phyloP scores from a whole-genome alignment of 371 early-diverging fungal genomes.

The Enterospora canceri region DNA sequence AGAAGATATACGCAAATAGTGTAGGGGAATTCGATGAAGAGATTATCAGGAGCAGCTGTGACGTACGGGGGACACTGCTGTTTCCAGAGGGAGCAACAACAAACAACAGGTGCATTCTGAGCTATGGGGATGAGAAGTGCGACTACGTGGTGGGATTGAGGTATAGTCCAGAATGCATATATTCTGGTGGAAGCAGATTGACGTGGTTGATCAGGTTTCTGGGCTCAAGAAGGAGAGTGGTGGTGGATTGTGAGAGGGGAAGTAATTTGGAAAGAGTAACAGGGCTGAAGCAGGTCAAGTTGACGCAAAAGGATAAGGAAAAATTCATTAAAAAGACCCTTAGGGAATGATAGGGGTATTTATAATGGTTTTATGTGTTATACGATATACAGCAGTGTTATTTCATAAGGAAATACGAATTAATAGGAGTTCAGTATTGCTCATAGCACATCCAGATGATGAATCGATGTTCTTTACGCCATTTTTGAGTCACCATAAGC shows the following conservation, averaged over 20 bases:
- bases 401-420: no score
- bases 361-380: no score
- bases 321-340: conserved; percentile 14
- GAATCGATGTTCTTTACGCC: conserved; percentile 98
- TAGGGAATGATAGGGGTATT: no score
- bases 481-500: conserved; percentile 59
- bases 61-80: conserved; percentile 7
- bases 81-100: conserved; percentile 41
- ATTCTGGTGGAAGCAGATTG: conserved; percentile 26
- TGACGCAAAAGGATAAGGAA: conserved; percentile 21
- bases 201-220: conserved; percentile 34
- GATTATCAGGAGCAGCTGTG: conserved; percentile 23
- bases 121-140: conserved; percentile 1
- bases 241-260: conserved; percentile 20
- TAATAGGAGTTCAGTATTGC: no score
- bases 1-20: conserved; percentile 21
- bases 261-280: not conserved
- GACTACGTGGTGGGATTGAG: conserved; percentile 40
- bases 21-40: conserved; percentile 27
- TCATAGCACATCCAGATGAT: conserved; percentile 96
- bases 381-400: no score
- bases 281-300: conserved; percentile 27
- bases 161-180: conserved; percentile 38
- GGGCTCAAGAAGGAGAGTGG: conserved; percentile 26
- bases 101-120: conserved; percentile 40